Base-by-base conservation (phyloP, 2,329 filamentous ascomycete species). In the Colletotrichum camelliae region DNA sequence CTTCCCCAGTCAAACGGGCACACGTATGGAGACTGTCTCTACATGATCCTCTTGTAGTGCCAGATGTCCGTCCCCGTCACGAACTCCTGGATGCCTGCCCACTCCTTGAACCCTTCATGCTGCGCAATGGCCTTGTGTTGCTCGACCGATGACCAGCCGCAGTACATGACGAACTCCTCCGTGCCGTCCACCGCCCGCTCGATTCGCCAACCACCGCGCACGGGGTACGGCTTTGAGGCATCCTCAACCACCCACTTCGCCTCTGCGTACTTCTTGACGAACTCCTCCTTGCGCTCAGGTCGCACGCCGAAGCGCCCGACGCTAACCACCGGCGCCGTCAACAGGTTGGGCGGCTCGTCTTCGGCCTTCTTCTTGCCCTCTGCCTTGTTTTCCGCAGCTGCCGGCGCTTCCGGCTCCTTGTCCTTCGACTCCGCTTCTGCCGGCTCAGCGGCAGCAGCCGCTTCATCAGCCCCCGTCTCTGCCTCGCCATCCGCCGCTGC, bases 181-280 rank as follows among this genome's bases (percentile, higher is more conserved):
- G 84, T 81, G 4, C 76, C 74, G 1, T 81, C 82, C 4, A 79
- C 80, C 5, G 81, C 79, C 73, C 82, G 85, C 67, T 89, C 87
- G 33, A 86, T 82, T 67, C 83, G 84, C 85, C 87, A 88, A 4
- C 85, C 86, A 18, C 79, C 83, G 78, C 84, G 86, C 24, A 86
- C 78, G 33, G 78, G 79, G 48, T 81, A 79, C 18, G 82, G 83
- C 18, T 81, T 79, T 7, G 80, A 81, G 67, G 80, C 80, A 5
- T 77, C 74, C 68, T 81, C 77, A 61, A 87, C 74, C 64, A 83
- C 48, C 13, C 78, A 77, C 77, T 85, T 84, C 39, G 84, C 77
- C 35, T 78, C 76, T 7, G 79, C 79, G 79, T 86, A 88, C 29
- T 79, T 82, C 21, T 79, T 74, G 61, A 81, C 78, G 62, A 88